Base-by-base conservation (phyloP, 805 yeast genomes). In the Hanseniaspora thailandica region DNA sequence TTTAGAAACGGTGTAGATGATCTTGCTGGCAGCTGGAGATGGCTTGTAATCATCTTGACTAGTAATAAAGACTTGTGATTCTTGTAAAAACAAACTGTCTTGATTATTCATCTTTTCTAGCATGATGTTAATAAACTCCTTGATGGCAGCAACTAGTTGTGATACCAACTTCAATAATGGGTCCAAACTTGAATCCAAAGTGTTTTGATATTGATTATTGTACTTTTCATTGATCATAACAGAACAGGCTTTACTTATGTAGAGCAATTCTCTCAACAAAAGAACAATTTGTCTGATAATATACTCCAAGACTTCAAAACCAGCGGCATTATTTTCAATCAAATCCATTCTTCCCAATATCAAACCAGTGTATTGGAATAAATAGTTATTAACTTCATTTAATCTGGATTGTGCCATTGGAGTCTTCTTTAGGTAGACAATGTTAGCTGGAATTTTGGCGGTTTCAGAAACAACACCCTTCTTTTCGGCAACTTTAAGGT, bases 321-420 rank as follows among this genome's bases (percentile, higher is more conserved):
- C 90, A 17, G 71, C 71, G 4, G 80, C 74, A 62, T 84, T 84
- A 59, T 81, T 83, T 61, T 85, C 93, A 34, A 84, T 78, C 65
- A 85, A 71, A 63, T 85, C 93, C 57, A 85, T 66, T 59, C 94
- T 69, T n/a, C 94, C 94, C 15, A 83, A 71, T 9, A 84, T 76
- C 58, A 85, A 61, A 2, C 83, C 81, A 57, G 84, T 69, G 60
- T 84, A 84, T 1, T 77, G 71, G 59, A 76, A 76, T 15, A 83
- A 61, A 5, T 81, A 69, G 26, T 77, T 75, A 59, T 82, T 76
- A 39, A 84, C 75, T 63, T 84, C 89, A 25, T 78, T 75, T 23
- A 84, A 69, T 59, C 94, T 70, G 53, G 72, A 75, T 54, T 76
- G 72, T 0, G 86, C 86, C 52, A 69, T 66, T 2, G 94, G 94